Percentiles rank a stretch among this genome's conserved stretches.
phyloP scores from a whole-genome alignment of 257 asterid genomes.

The Penstemon eatonii region DNA sequence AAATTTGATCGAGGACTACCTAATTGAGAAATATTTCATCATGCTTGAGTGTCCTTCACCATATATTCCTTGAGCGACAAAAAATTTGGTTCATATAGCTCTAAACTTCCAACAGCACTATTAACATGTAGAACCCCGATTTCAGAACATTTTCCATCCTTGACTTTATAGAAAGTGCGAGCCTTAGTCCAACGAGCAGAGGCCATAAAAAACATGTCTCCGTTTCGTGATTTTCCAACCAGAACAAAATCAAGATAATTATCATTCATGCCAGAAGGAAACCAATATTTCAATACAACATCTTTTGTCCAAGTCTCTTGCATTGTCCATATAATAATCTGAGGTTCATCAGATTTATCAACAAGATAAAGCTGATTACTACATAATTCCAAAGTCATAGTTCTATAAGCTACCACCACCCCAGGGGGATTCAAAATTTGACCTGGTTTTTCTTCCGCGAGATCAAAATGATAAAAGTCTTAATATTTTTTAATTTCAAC shows the following conservation, averaged over 20 bases:
- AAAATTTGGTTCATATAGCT: too few relatives aligned
- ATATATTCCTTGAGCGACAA: too few relatives aligned
- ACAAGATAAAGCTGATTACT: not conserved
- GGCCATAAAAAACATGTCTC: constrained; percentile 43
- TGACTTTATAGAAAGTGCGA: too few relatives aligned
- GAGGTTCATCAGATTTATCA: not conserved
- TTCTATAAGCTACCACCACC: not conserved
- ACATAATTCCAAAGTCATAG: not conserved
- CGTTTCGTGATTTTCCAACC: constrained; percentile 38
- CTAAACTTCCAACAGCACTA: too few relatives aligned
- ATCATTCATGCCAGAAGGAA: not conserved
- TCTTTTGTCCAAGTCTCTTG: constrained; percentile 18
- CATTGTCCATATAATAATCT: constrained; percentile 21
- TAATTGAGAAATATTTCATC: too few relatives aligned
- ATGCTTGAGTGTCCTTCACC: too few relatives aligned
- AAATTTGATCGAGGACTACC: too few relatives aligned
- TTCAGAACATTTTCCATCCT: too few relatives aligned
- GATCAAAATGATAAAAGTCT: not conserved
- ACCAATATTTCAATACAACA: not conserved
- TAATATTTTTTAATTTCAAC: too few relatives aligned
- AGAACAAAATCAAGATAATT: not conserved
- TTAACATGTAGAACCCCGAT: too few relatives aligned
- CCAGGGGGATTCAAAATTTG: not conserved
- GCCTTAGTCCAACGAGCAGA: too few relatives aligned
- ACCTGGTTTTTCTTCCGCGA: not conserved